Conservation (phyloP, 2,329 filamentous ascomycete species). For the Alternaria arbusti region DNA sequence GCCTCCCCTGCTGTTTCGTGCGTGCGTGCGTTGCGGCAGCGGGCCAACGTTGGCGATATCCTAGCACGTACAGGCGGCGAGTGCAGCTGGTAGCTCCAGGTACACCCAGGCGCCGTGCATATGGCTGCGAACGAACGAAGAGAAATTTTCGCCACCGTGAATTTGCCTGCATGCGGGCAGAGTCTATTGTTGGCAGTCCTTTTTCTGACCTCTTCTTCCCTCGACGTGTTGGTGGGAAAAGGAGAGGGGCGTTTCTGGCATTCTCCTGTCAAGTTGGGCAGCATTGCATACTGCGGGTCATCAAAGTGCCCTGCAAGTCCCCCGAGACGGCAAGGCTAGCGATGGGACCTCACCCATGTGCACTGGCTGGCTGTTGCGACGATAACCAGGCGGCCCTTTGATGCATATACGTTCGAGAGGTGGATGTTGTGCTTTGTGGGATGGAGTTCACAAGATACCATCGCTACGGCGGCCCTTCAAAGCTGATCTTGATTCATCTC, state of each 20-base stretch:
- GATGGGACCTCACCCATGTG: not conserved
- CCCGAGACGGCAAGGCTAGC: constrained; percentile 1
- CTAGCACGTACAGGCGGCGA: not conserved
- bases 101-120: not conserved
- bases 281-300: constrained; percentile 11
- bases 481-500: not conserved
- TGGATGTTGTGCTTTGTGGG: not conserved
- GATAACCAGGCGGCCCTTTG: not conserved
- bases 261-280: constrained; percentile 4
- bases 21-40: not conserved
- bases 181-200: not conserved
- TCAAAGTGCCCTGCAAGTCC: not conserved
- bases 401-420: not conserved
- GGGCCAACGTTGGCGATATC: not conserved
- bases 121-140: not conserved
- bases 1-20: not conserved
- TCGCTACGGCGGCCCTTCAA: not conserved
- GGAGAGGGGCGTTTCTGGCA: not conserved
- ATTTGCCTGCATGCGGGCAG: not conserved
- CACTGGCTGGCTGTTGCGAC: not conserved
- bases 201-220: not conserved
- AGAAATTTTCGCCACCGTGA: not conserved
- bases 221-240: not conserved
- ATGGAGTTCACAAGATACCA: not conserved
- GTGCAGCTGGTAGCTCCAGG: not conserved